Evolutionary conservation across 1,284 basidiomycete genomes (phyloP).

Genomic region (Boletus semigastroideus): DNA sequence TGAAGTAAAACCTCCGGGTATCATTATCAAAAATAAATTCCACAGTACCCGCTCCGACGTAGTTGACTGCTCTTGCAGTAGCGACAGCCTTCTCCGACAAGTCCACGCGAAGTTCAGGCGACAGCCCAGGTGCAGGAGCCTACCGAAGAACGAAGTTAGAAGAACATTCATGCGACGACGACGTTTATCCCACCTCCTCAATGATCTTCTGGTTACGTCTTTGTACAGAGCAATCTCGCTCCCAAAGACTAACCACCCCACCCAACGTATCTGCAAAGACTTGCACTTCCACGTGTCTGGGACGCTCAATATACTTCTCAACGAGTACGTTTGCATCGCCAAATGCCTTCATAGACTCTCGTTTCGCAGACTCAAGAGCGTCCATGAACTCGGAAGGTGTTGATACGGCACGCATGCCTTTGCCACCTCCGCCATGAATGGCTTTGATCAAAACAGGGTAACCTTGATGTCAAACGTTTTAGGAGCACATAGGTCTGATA

Average conservation of each 20-base stretch:
- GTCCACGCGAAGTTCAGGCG: slow-evolving; percentile 72
- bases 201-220: slow-evolving; percentile 94
- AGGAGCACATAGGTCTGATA: background rate
- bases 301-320: slow-evolving; percentile 83
- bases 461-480: slow-evolving; percentile 37
- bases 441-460: slow-evolving; percentile 96
- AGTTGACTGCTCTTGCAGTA: slow-evolving; percentile 88
- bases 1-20: slow-evolving; percentile 83
- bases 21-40: slow-evolving; percentile 95
- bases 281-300: slow-evolving; percentile 88
- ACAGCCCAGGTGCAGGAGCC: slow-evolving; percentile 89
- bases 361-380: slow-evolving; percentile 79
- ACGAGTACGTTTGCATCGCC: slow-evolving; percentile 85
- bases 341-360: slow-evolving; percentile 86
- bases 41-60: slow-evolving; percentile 89
- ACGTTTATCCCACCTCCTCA: slow-evolving; percentile 59
- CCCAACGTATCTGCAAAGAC: slow-evolving; percentile 83
- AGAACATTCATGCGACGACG: background rate
- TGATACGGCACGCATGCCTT: slow-evolving; percentile 92
- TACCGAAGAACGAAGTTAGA: slow-evolving; percentile 29
- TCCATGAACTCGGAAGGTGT: slow-evolving; percentile 67
- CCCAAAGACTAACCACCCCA: slow-evolving; percentile 85
- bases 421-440: slow-evolving; percentile 94
- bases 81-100: slow-evolving; percentile 87
- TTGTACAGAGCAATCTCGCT: slow-evolving; percentile 94